Conservation (phyloP, 2,329 filamentous ascomycete genomes). For the Aspergillus terreus region DNA sequence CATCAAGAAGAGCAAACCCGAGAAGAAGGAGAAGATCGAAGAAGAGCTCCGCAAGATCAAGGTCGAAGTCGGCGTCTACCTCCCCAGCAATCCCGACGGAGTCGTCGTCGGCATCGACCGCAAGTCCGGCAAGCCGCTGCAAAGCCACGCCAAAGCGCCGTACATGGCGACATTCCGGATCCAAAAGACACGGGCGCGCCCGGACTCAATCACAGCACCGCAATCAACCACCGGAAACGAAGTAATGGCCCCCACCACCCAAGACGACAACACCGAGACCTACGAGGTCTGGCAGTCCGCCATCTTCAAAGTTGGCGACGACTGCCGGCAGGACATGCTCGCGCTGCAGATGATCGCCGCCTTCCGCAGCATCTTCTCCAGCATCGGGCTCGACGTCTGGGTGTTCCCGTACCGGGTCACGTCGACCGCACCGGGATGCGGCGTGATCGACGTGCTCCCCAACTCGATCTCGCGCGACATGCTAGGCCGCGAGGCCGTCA, state of each 20-base stretch:
- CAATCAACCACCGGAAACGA: not conserved
- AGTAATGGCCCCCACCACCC: not conserved
- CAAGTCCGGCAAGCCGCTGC: constrained; percentile 94
- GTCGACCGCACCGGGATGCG: constrained; percentile 92
- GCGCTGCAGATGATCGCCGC: constrained; percentile 97
- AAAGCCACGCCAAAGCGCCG: constrained; percentile 96
- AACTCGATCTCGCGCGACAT: constrained; percentile 98
- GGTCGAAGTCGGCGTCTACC: constrained; percentile 93
- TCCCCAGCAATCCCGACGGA: constrained; percentile 94
- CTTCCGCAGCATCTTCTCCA: constrained; percentile 95
- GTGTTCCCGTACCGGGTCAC: constrained; percentile 97
- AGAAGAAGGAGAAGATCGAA: constrained; percentile 99
- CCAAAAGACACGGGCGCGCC: constrained; percentile 61
- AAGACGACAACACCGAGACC: constrained; percentile 46
- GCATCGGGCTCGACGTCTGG: constrained; percentile 90
- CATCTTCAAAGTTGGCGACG: constrained; percentile 99
- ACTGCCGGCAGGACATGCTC: constrained; percentile 94
- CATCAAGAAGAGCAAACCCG: constrained; percentile 86
- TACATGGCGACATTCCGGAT: constrained; percentile 99
- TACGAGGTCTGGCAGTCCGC: constrained; percentile 98
- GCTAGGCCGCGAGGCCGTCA: constrained; percentile 96
- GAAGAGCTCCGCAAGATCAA: constrained; percentile 97
- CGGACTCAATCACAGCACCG: constrained; percentile 15
- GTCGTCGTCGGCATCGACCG: constrained; percentile 97
- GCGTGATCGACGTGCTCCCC: constrained; percentile 95